A percentile compares a stretch with the other conserved stretches of the same genome.
Evolutionary conservation across 352 stramenopile genomes (phyloP).

Genomic region (Phytophthora palmivora): DNA sequence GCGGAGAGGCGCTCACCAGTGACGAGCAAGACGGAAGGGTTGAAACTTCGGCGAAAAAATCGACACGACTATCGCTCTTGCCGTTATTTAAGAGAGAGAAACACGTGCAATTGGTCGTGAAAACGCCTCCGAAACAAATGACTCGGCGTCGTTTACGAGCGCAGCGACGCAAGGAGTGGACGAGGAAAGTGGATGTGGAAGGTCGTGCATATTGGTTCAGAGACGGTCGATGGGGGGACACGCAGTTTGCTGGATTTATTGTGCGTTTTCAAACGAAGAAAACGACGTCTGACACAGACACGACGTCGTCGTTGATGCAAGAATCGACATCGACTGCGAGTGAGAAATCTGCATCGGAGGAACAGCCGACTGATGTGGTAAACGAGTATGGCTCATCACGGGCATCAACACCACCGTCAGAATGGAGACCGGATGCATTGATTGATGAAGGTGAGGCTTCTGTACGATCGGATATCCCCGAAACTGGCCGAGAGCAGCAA

Average conservation of each 20-base stretch:
- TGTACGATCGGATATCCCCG: constrained; percentile 5
- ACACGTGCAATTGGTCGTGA: constrained; percentile 25
- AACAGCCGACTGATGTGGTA: neutral
- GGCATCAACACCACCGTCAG: neutral
- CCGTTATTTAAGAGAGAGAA: constrained; percentile 27
- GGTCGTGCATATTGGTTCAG: constrained; percentile 44
- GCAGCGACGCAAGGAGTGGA: constrained; percentile 46
- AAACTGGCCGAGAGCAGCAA: constrained; percentile 21
- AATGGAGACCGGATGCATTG: neutral
- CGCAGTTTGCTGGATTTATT: constrained; percentile 27
- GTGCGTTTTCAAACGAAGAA: constrained; percentile 16
- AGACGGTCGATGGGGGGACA: constrained; percentile 30
- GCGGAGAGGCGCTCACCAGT: constrained; percentile 33
- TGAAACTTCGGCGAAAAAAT: constrained; percentile 27
- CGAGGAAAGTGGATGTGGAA: constrained; percentile 47
- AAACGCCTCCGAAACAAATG: constrained; percentile 7
- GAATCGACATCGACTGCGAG: neutral
- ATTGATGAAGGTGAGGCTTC: constrained; percentile 3
- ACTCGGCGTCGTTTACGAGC: constrained; percentile 27
- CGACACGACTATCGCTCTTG: constrained; percentile 9
- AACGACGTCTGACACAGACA: neutral
- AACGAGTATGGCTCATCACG: no score
- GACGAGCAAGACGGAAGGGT: neutral
- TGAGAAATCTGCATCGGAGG: neutral
- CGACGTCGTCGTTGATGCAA: neutral